Percentiles rank a stretch among this genome's conserved stretches.
phyloP scores from a whole-genome alignment of 192 early-diverging fungal species.

The Spizellomyces punctatus region DNA sequence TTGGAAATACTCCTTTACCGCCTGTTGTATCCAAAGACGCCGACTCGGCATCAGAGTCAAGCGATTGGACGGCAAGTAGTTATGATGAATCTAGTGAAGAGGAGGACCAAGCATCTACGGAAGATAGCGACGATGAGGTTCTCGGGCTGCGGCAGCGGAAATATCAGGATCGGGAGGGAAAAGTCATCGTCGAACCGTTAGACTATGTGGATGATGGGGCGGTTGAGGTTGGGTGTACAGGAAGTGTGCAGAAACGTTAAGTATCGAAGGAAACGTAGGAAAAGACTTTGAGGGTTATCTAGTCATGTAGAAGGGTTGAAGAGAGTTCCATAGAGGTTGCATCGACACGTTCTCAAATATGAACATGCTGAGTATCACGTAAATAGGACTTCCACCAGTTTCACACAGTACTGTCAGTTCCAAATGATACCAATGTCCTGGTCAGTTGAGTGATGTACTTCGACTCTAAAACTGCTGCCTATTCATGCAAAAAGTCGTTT shows the following conservation, averaged over 20 bases:
- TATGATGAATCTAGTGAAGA: slow-evolving; percentile 5
- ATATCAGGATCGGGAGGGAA: neutral
- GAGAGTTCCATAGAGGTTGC: too few relatives aligned
- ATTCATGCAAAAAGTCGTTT: neutral
- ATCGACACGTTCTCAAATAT: too few relatives aligned
- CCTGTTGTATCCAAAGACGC: neutral
- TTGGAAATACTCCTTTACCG: neutral
- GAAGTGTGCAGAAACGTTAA: neutral
- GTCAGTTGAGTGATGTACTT: too few relatives aligned
- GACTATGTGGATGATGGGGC: slow-evolving; percentile 25
- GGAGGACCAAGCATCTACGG: neutral
- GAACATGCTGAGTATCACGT: too few relatives aligned
- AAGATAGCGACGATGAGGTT: slow-evolving; percentile 10
- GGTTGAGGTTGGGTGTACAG: slow-evolving; percentile 16
- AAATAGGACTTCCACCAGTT: too few relatives aligned
- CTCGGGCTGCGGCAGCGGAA: slow-evolving; percentile 5
- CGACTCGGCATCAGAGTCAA: neutral
- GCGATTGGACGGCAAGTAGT: slow-evolving; percentile 1
- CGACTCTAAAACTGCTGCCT: too few relatives aligned
- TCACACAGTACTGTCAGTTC: too few relatives aligned
- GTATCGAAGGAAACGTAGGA: neutral
- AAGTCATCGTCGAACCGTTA: neutral
- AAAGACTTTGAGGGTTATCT: too few relatives aligned
- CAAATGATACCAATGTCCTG: too few relatives aligned
- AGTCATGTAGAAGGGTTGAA: too few relatives aligned